Base-by-base conservation (phyloP, 2,329 filamentous ascomycete genomes). In the Myotisia sp. region DNA sequence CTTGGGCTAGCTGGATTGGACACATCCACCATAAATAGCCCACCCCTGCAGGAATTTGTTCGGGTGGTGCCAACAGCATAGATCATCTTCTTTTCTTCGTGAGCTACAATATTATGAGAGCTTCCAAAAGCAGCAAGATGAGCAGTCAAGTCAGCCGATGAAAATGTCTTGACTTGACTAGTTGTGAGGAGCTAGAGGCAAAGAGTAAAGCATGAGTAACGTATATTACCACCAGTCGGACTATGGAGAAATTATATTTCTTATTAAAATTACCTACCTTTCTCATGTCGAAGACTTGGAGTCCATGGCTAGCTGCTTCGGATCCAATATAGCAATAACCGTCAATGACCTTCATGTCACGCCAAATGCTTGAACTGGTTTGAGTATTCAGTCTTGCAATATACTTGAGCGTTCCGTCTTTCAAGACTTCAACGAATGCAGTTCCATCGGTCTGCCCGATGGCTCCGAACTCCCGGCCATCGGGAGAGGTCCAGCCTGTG, bases 211-310 rank as follows among this genome's bases (percentile, higher is more conserved):
- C n/a, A n/a, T n/a, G n/a, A n/a, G n/a, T n/a, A n/a, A n/a, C n/a
- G n/a, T n/a, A n/a, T 24, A 24, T 24, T 24, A 8, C 3, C 3
- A 12, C 12, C 8, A 8, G 8, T 24, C 12, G 22, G 22, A 12
- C 22, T 24, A 12, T 12, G 22, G 22, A 24, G n/a, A n/a, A n/a
- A n/a, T n/a, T n/a, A n/a, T n/a, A n/a, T n/a, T n/a, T n/a, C n/a
- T n/a, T n/a, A n/a, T n/a, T n/a, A n/a, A 24, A 12, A 8, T 8
- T 7, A 30, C 36, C 19, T 23, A 45, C 41, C 40, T 65, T 73
- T 44, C 59, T 64, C 67, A 74, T 64, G 52, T 76, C 72, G 45
- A 76, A 76, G 51, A 76, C 64, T 51, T 76, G 72, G 29, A 76
- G 64, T 20, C 68, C 66, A 50, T 76, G 71, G 43, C 58, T 49